phyloP scores from a whole-genome alignment of 2,329 filamentous ascomycete genomes.

The Cercospora beticola region DNA sequence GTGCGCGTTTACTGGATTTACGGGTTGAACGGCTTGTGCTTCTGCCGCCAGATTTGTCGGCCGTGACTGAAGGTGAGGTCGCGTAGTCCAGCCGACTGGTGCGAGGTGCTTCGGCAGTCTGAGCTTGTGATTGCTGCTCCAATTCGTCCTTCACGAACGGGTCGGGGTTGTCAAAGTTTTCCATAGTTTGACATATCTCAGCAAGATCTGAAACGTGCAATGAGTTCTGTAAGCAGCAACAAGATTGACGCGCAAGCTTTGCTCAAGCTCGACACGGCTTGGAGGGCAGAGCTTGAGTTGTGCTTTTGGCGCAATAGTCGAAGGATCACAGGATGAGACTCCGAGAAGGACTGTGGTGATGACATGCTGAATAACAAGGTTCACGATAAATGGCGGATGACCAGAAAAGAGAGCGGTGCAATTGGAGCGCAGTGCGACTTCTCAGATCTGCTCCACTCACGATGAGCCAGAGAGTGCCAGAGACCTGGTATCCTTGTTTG shows the following conservation, averaged over 20 bases:
- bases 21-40: constrained; percentile 3
- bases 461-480: neutral
- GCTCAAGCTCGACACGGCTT: constrained; percentile 1
- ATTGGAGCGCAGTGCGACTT: neutral
- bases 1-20: neutral
- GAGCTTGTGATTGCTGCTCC: neutral
- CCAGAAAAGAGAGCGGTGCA: neutral
- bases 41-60: neutral
- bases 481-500: neutral
- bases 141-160: constrained; percentile 13
- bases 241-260: constrained; percentile 7
- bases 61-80: neutral
- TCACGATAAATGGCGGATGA: neutral
- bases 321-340: neutral
- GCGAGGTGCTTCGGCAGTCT: neutral
- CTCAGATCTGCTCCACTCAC: neutral
- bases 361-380: constrained; percentile 13
- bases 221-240: neutral
- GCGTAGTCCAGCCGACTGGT: neutral
- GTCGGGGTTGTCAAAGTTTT: constrained; percentile 16
- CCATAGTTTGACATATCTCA: constrained; percentile 9
- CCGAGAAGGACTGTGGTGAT: neutral
- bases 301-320: constrained; percentile 3
- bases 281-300: neutral
- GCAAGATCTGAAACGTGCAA: neutral